Base-by-base conservation (phyloP, 148 eudicot genomes). In the Fagopyrum tataricum region DNA sequence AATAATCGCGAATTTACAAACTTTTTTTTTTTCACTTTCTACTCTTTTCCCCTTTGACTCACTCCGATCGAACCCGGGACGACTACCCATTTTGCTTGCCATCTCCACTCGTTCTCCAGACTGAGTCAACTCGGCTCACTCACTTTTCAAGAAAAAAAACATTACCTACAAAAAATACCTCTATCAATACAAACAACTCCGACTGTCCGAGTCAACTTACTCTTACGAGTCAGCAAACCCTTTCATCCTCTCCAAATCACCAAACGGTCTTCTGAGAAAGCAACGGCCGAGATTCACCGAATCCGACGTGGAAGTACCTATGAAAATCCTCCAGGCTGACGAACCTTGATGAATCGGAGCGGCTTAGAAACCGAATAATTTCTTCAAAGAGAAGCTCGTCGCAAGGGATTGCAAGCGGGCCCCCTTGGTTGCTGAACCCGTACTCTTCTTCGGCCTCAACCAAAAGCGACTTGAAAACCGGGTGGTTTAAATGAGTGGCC, bases 231-330 rank as follows among this genome's bases (percentile, higher is more conserved):
- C 67, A 59, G 17, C 67, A 17, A 13, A 15, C 17, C n/a, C 18
- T n/a, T n/a, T n/a, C n/a, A n/a, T n/a, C 17, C 55, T 26, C 70
- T 17, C 48, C 2, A 12, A 23, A 7, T 77, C 71, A 89, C 90
- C 88, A 87, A 4, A 85, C 84, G 14, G 88, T 44, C 52, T 83
- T 80, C 71, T 91, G 53, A 8, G 64, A 85, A 23, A 94, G 81
- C 26, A 94, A 77, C 4, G 98, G 96, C 0, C 88, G 77, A 7
- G 98, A 87, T 23, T 94, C 98, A 3, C 42, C 75, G 79, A 52
- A 76, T n/a, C 73, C 62, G 72, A 79, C 84, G 72, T 83, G 87
- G 74, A 90, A 89, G n/a, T 78, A 68, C 53, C 78, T 78, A 39
- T 87, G 89, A 61, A 89, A 87, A n/a, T 89, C 97, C 76, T 84